phyloP scores from a whole-genome alignment of 495 filamentous ascomycete genomes.

The Xylaria curta region DNA sequence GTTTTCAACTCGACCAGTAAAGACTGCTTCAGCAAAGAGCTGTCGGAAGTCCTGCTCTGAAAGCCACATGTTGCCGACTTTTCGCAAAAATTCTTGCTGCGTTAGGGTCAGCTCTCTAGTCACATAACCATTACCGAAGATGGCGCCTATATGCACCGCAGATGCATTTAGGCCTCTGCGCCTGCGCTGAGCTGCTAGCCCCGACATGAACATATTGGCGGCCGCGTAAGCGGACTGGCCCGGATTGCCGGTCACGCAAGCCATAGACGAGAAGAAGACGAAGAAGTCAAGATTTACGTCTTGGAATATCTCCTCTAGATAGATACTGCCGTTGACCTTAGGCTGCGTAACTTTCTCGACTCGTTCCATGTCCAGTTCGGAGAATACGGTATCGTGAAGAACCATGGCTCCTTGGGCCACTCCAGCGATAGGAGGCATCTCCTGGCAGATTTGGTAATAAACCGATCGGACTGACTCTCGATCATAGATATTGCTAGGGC shows the following conservation, averaged over 20 bases:
- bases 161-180: constrained; percentile 44
- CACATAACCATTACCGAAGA: constrained; percentile 53
- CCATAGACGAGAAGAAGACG: constrained; percentile 3
- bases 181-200: neutral
- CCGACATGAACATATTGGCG: neutral
- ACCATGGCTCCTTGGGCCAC: constrained; percentile 55
- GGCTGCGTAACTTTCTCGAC: constrained; percentile 38
- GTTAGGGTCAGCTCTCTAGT: constrained; percentile 27
- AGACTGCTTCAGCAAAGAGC: constrained; percentile 33
- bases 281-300: constrained; percentile 10
- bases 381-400: constrained; percentile 41
- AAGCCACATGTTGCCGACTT: constrained; percentile 33
- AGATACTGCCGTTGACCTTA: constrained; percentile 42
- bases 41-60: constrained; percentile 31
- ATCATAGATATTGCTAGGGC: constrained; percentile 24
- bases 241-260: neutral
- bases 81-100: constrained; percentile 35
- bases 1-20: constrained; percentile 26
- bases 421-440: constrained; percentile 52
- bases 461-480: constrained; percentile 20
- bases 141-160: constrained; percentile 51
- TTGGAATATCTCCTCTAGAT: constrained; percentile 1
- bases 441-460: constrained; percentile 29
- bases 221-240: constrained; percentile 9
- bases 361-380: constrained; percentile 35